Percentiles rank a stretch among this genome's conserved stretches.
Conservation (phyloP, 257 asterid genomes). For the Gentiana straminea region DNA sequence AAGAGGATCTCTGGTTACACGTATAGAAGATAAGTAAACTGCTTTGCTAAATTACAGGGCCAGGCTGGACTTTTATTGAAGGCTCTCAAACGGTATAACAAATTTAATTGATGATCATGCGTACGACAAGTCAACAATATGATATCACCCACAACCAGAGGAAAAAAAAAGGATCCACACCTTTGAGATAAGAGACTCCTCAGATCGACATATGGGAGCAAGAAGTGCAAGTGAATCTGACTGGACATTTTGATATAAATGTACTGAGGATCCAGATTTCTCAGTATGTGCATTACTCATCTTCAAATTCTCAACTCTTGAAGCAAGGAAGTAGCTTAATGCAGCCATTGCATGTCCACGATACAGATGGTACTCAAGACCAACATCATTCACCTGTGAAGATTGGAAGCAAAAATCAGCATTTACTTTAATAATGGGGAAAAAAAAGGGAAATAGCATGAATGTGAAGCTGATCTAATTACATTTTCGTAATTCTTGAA, state of each 20-base stretch:
- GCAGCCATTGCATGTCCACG: slow-evolving; percentile 98
- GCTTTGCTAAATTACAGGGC: too few species aligned
- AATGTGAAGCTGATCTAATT: too few species aligned
- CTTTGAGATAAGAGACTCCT: slow-evolving; percentile 76
- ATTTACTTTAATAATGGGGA: too few species aligned
- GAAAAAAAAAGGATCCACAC: slow-evolving; percentile 39
- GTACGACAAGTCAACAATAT: background rate
- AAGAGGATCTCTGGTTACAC: too few species aligned
- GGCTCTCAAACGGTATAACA: too few species aligned
- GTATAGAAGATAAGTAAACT: too few species aligned
- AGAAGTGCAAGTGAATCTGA: slow-evolving; percentile 70
- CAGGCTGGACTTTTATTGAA: too few species aligned
- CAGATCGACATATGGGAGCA: slow-evolving; percentile 58
- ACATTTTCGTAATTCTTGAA: too few species aligned
- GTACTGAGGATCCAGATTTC: slow-evolving; percentile 32
- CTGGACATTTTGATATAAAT: slow-evolving; percentile 65
- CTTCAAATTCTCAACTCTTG: slow-evolving; percentile 61
- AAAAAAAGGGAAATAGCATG: too few species aligned
- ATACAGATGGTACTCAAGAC: slow-evolving; percentile 91
- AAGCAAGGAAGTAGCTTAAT: slow-evolving; percentile 55
- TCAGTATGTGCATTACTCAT: slow-evolving; percentile 40
- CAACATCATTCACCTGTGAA: slow-evolving; percentile 72
- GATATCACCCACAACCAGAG: background rate
- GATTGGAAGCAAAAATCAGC: slow-evolving; percentile 15
- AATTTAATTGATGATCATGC: too few species aligned